Evolutionary conservation across 495 filamentous ascomycete genomes (phyloP), one percentile per base, ranked within the genome.

Genomic region (Arthonia radiata): DNA sequence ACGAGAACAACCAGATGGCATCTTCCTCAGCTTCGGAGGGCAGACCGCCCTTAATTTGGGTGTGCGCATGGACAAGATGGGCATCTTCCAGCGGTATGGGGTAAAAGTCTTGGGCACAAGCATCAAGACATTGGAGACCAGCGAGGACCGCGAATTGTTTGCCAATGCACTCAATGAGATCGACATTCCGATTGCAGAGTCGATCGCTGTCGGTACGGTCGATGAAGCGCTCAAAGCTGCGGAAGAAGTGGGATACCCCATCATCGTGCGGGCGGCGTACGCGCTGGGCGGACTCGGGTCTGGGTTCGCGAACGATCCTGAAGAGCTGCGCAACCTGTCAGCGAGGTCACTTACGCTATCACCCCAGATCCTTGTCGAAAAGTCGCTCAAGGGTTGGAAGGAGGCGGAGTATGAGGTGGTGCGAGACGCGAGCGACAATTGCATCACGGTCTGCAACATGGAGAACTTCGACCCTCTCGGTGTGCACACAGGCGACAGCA

Each of bases 371-470:
- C 50, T 97, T 35, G 82, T 97, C 23, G 83, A 97, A 59, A 97
- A 97, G 56, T 92, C 82, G n/a, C 67, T 97, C 26, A 93, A 93
- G 54, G 83, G 83, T 39, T 97, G 83, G 83, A 94, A 94, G 53
- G 83, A 94, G 50, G 74, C 91, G 29, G 83, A 94, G 47, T 94
- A 94, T 44, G 83, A 94, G 48, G 83, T 94, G 18, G 83, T 94
- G 19, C 69, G 83, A 31, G 83, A 94, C 49, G 74, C 72, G 24
- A 61, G 67, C 38, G 86, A 93, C 59, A 94, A 94, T 56, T 93
- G 86, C 49, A 93, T 94, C 38, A 94, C 83, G 11, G 83, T 94
- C 24, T 94, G 83, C 59, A 94, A 94, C 56, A 94, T 94, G 83
- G 83, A 94, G 56, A 94, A 94, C 54, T 94, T 94, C 43, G 83